Conservation (phyloP, 495 filamentous ascomycete genomes). For the Podospora appendiculata region DNA sequence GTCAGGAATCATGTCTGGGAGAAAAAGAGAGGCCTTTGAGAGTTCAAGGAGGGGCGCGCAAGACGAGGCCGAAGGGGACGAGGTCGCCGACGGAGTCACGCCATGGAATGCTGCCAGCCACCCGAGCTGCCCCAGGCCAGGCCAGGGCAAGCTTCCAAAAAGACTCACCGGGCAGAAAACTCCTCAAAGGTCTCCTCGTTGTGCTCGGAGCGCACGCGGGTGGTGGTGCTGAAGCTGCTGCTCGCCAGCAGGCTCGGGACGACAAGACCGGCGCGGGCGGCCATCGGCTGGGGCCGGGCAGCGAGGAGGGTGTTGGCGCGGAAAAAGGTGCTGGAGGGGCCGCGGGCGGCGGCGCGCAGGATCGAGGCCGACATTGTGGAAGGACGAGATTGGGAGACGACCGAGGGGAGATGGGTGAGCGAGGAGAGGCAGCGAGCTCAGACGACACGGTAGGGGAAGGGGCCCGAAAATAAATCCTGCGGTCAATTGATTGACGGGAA, state of each 20-base stretch:
- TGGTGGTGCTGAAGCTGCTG: constrained; percentile 63
- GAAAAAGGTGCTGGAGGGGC: constrained; percentile 57
- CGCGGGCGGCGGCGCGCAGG: constrained; percentile 63
- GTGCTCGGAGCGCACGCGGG: constrained; percentile 47
- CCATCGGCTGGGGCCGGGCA: constrained; percentile 44
- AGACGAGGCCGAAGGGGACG: too few species aligned
- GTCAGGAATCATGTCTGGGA: too few species aligned
- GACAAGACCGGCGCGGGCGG: constrained; percentile 29
- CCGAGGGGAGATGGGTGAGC: constrained; percentile 1
- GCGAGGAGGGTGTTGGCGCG: constrained; percentile 52
- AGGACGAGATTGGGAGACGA: constrained; percentile 16
- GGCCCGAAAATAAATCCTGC: constrained; percentile 1
- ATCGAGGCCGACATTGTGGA: constrained; percentile 61
- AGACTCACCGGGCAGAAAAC: constrained; percentile 89
- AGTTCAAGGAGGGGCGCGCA: too few species aligned
- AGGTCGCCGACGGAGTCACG: background rate
- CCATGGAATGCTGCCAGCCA: background rate
- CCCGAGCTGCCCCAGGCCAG: too few species aligned
- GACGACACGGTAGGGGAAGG: background rate
- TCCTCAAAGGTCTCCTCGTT: constrained; percentile 97
- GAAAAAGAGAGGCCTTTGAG: too few species aligned
- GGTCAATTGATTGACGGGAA: constrained; percentile 12
- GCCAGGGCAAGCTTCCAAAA: too few species aligned
- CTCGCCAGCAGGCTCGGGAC: constrained; percentile 34
- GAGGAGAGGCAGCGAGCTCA: too few species aligned